phyloP scores from a whole-genome alignment of 805 yeast species.

The Yarrowia hollandica region DNA sequence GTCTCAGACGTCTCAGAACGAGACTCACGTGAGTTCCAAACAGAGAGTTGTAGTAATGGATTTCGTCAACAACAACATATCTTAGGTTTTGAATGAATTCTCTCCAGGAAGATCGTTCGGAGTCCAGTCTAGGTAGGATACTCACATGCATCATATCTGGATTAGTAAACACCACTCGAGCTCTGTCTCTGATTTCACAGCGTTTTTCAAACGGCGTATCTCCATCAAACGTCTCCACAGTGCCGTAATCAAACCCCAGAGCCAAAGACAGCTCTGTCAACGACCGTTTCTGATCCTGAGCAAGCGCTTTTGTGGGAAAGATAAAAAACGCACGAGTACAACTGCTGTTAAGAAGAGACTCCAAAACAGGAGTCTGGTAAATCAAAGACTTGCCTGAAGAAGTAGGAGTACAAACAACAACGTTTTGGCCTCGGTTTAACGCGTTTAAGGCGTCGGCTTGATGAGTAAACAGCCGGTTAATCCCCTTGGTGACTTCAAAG shows the following conservation, averaged over 20 bases:
- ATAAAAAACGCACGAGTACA: slow-evolving; percentile 72
- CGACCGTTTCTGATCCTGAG: slow-evolving; percentile 94
- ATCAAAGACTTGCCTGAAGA: slow-evolving; percentile 95
- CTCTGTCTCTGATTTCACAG: slow-evolving; percentile 54
- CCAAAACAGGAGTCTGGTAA: slow-evolving; percentile 82
- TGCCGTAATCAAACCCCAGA: slow-evolving; percentile 45
- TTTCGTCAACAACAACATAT: slow-evolving; percentile 76
- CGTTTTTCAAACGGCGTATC: slow-evolving; percentile 72
- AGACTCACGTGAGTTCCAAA: slow-evolving; percentile 92
- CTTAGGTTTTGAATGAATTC: slow-evolving; percentile 62
- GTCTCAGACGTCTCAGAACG: slow-evolving; percentile 73
- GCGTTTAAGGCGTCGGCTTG: slow-evolving; percentile 76
- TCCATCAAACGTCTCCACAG: slow-evolving; percentile 87
- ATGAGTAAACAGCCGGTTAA: slow-evolving; percentile 67
- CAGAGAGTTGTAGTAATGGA: slow-evolving; percentile 80
- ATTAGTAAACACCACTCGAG: slow-evolving; percentile 85
- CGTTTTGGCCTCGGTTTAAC: slow-evolving; percentile 57
- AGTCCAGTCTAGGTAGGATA: slow-evolving; percentile 60
- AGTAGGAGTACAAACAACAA: slow-evolving; percentile 90
- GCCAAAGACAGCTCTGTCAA: slow-evolving; percentile 56
- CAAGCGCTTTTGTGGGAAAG: slow-evolving; percentile 96
- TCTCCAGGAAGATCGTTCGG: slow-evolving; percentile 44
- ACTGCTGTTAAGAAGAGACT: slow-evolving; percentile 35
- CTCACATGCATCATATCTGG: slow-evolving; percentile 92
- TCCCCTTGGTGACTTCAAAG: slow-evolving; percentile 48